Evolutionary conservation across 371 early-diverging fungal genomes (phyloP).

Genomic region (Blakeslea trispora): DNA sequence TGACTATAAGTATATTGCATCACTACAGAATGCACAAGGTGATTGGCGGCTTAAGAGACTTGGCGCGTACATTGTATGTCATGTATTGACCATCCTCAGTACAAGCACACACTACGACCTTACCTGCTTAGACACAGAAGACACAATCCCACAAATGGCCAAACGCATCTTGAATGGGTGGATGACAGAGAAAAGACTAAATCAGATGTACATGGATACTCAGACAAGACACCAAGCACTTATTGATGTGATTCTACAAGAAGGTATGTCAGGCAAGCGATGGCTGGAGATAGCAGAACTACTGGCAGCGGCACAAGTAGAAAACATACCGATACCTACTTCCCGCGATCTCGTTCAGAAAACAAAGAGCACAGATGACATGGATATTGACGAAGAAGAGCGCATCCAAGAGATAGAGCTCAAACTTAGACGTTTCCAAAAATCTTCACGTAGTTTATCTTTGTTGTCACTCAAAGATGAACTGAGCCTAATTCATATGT

Average conservation of each 20-base stretch:
- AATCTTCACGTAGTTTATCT: slow-evolving; percentile 8
- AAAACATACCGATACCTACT: slow-evolving; percentile 28
- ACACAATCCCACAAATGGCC: slow-evolving; percentile 9
- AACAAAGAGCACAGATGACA: neutral
- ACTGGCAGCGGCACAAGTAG: slow-evolving; percentile 17
- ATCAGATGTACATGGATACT: slow-evolving; percentile 2
- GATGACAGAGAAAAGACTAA: slow-evolving; percentile 24
- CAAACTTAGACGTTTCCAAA: slow-evolving; percentile 12
- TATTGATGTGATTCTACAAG: slow-evolving; percentile 12
- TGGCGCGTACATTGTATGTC: slow-evolving; percentile 27
- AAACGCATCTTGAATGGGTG: slow-evolving; percentile 17
- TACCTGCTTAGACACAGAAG: neutral
- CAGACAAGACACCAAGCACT: slow-evolving; percentile 21
- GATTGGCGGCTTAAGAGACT: slow-evolving; percentile 44
- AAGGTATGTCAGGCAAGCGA: slow-evolving; percentile 31
- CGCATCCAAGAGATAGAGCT: neutral
- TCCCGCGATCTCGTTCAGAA: neutral
- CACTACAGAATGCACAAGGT: slow-evolving; percentile 44
- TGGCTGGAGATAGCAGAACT: slow-evolving; percentile 39
- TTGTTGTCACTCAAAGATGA: slow-evolving; percentile 16
- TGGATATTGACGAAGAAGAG: slow-evolving; percentile 7
- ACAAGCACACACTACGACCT: slow-evolving; percentile 8
- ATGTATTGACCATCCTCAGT: slow-evolving; percentile 9
- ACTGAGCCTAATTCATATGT: slow-evolving; percentile 21
- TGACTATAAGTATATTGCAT: slow-evolving; percentile 18